Base-by-base conservation (phyloP, 1,284 basidiomycete genomes). In the Cerrena zonata region DNA sequence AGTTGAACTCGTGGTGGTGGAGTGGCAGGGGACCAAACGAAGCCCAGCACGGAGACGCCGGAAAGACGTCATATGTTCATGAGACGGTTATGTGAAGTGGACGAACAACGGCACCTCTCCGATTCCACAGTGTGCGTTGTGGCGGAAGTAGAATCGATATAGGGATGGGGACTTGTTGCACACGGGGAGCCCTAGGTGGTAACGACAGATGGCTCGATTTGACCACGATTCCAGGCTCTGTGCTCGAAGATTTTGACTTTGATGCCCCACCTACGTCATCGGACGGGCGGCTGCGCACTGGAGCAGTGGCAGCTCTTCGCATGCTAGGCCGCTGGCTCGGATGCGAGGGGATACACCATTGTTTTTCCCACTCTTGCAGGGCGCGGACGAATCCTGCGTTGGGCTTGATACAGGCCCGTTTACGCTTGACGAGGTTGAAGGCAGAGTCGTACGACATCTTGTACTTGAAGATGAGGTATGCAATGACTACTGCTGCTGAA, bases 391-490 rank as follows among this genome's bases (percentile, higher is more conserved):
- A 71, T 4, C 82, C 84, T 10, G 80, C 68, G 60, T 88, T 88
- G 21, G 86, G 85, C 60, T 84, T 82, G 57, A 85, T 73, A 62
- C 86, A 88, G 10, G 80, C 75, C 15, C 86, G 75, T 55, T 79
- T 78, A 47, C 73, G 71, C 57, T 77, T 77, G 52, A 85, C 73
- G 55, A 80, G 70, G 1, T 76, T 69, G 51, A 73, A 66, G 2
- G 86, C 85, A 34, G 72, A 68, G 56, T 86, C 82, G 63, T 80
- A 88, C 21, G 80, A 71, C 81, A 87, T 83, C 42, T 75, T 76
- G 50, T 78, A 76, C 47, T 80, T 75, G 56, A 79, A 74, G 56
- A 84, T 84, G 59, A 84, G 77, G 67, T 80, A 84, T 48, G 81
- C 81, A 56, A 84, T 82, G 53, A 84, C 79, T 61, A 84, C 73